Evolutionary conservation across 345 rosid species (phyloP).

Genomic region (Hibiscus syriacus): DNA sequence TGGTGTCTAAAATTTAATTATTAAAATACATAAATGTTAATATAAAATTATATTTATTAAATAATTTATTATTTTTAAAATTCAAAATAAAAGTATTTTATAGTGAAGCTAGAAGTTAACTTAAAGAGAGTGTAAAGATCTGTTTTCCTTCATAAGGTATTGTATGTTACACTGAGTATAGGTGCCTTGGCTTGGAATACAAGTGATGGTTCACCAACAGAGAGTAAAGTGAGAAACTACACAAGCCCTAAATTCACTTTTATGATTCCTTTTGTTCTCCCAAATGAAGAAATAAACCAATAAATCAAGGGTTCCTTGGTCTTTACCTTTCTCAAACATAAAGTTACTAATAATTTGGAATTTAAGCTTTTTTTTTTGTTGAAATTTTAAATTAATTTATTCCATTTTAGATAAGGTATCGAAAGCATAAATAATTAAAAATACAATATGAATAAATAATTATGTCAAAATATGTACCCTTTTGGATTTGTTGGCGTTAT

Average conservation of each 20-base stretch:
- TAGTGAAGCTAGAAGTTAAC: too few relatives aligned
- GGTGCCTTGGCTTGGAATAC: conserved; percentile 39
- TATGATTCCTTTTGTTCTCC: background rate
- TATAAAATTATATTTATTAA: too few relatives aligned
- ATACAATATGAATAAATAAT: too few relatives aligned
- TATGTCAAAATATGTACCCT: too few relatives aligned
- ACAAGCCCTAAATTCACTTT: background rate
- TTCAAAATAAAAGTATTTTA: too few relatives aligned
- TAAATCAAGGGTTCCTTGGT: conserved; percentile 22
- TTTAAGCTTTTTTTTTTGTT: too few relatives aligned
- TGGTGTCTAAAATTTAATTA: too few relatives aligned
- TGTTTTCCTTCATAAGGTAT: background rate
- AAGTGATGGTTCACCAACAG: conserved; percentile 22
- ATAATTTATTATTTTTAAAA: too few relatives aligned
- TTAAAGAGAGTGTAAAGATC: background rate
- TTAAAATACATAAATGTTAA: too few relatives aligned
- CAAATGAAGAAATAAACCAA: background rate
- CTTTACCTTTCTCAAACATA: conserved; percentile 38
- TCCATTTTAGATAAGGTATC: conserved; percentile 1
- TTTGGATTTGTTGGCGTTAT: too few relatives aligned
- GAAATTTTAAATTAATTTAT: background rate
- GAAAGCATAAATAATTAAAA: background rate
- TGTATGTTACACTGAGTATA: background rate
- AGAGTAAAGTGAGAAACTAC: conserved; percentile 10
- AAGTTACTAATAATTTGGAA: conserved; percentile 21